phyloP scores from a whole-genome alignment of 2,329 filamentous ascomycete species.

The Colletotrichum filicis region DNA sequence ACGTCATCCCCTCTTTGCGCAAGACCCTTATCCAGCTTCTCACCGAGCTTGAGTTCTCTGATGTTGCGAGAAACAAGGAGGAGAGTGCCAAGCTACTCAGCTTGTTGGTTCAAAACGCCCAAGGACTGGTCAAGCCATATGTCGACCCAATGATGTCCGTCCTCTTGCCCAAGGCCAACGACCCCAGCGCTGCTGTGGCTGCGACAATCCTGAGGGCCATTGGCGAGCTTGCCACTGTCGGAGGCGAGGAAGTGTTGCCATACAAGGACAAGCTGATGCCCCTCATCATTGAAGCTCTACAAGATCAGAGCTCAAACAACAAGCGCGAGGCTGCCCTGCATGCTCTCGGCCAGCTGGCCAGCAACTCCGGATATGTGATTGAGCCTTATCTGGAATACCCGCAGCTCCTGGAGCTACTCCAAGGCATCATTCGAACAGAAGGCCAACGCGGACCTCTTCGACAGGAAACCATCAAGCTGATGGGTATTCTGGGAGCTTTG shows the following conservation, averaged over 20 bases:
- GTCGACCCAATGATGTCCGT: constrained; percentile 97
- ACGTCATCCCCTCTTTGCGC: constrained; percentile 94
- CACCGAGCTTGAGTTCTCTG: constrained; percentile 96
- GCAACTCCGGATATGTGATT: constrained; percentile 97
- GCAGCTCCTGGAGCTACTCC: constrained; percentile 89
- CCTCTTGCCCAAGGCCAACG: constrained; percentile 90
- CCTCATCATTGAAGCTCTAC: constrained; percentile 91
- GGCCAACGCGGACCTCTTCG: constrained; percentile 83
- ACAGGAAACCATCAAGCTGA: constrained; percentile 94
- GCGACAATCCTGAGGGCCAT: constrained; percentile 96
- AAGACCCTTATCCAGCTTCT: constrained; percentile 97
- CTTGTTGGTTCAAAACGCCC: constrained; percentile 91
- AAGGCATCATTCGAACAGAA: constrained; percentile 94
- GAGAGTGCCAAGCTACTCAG: constrained; percentile 95
- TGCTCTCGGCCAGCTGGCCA: constrained; percentile 90
- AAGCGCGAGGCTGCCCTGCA: constrained; percentile 93
- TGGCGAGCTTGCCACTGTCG: constrained; percentile 92
- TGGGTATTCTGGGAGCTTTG: constrained; percentile 93
- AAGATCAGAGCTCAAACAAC: constrained; percentile 89
- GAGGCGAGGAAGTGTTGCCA: constrained; percentile 90
- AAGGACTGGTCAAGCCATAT: constrained; percentile 93
- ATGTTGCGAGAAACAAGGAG: constrained; percentile 93
- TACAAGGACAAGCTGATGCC: constrained; percentile 96
- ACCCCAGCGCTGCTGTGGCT: constrained; percentile 86
- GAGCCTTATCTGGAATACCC: constrained; percentile 96